phyloP scores from a whole-genome alignment of 1,284 basidiomycete genomes.

The Rhizoctonia solani region DNA sequence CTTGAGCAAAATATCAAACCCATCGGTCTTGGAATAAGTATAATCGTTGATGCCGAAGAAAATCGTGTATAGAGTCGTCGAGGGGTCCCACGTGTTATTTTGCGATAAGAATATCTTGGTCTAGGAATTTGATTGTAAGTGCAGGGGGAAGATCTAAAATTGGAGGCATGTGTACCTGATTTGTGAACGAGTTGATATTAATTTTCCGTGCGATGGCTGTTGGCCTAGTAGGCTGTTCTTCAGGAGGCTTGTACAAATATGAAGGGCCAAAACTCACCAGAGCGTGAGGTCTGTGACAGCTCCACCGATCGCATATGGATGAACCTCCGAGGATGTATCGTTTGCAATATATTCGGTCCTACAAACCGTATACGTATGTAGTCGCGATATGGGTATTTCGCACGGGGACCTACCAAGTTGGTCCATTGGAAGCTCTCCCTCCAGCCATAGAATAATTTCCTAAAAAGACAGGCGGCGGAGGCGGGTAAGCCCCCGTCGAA shows the following conservation, averaged over 20 bases:
- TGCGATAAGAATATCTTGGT: constrained; percentile 45
- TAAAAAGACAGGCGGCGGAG: constrained; percentile 30
- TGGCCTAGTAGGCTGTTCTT: constrained; percentile 13
- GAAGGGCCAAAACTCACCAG: constrained; percentile 10
- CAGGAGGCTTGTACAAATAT: not conserved
- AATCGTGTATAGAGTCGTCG: constrained; percentile 48
- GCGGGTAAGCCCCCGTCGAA: constrained; percentile 36
- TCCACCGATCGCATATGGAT: constrained; percentile 36
- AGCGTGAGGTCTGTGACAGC: constrained; percentile 37
- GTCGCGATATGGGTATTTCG: not conserved
- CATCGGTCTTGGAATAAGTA: constrained; percentile 37
- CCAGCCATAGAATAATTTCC: constrained; percentile 39
- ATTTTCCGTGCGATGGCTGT: constrained; percentile 36
- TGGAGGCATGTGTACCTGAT: constrained; percentile 20
- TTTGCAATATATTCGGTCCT: constrained; percentile 38
- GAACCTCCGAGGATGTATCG: constrained; percentile 26
- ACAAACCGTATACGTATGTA: not conserved
- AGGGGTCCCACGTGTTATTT: constrained; percentile 44
- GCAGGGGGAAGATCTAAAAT: not conserved
- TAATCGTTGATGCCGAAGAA: constrained; percentile 46
- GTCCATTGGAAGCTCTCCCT: constrained; percentile 37
- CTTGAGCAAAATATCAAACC: constrained; percentile 32
- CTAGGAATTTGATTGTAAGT: not conserved
- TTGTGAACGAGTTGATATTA: constrained; percentile 35
- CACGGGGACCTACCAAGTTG: constrained; percentile 30